Evolutionary conservation across 202 grass and related monocot genomes (phyloP).

Genomic region (Setaria viridis): DNA sequence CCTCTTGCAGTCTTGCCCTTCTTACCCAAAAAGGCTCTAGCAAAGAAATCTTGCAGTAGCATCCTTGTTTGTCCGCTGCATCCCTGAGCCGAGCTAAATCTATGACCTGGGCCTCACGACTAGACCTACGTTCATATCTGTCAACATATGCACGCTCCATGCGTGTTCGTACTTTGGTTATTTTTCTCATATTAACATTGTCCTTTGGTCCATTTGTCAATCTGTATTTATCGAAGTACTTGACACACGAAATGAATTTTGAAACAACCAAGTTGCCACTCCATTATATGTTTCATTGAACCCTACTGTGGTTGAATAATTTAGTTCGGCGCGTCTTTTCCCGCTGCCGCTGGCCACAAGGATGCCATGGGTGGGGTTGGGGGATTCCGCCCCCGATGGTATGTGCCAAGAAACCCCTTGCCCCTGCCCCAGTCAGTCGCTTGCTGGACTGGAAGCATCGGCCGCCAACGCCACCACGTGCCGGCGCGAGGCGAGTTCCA

Average conservation of each 20-base stretch:
- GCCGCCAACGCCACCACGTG: conserved; percentile 39
- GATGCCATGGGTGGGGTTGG: background rate
- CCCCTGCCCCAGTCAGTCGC: background rate
- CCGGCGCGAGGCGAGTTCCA: conserved; percentile 15
- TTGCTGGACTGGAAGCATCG: background rate
- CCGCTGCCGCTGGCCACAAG: background rate
- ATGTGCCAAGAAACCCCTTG: background rate
- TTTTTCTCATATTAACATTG: background rate
- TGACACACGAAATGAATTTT: background rate
- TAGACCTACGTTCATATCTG: conserved; percentile 21
- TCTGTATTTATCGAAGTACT: background rate
- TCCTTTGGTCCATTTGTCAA: conserved; percentile 1
- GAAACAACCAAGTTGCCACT: background rate
- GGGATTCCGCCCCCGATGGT: background rate
- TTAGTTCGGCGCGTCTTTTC: background rate
- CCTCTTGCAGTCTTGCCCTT: background rate
- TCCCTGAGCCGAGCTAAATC: conserved; percentile 22
- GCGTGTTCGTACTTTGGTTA: background rate
- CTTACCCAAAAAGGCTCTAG: conserved; percentile 30
- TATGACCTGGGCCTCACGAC: background rate
- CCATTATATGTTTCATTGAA: background rate
- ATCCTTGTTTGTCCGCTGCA: conserved; percentile 6
- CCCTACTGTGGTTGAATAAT: background rate
- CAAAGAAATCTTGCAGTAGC: conserved; percentile 11
- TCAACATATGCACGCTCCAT: background rate